Evolutionary conservation across 805 yeast species (phyloP), one percentile per base, ranked within the genome.

Genomic region (Starmerella asiatica): DNA sequence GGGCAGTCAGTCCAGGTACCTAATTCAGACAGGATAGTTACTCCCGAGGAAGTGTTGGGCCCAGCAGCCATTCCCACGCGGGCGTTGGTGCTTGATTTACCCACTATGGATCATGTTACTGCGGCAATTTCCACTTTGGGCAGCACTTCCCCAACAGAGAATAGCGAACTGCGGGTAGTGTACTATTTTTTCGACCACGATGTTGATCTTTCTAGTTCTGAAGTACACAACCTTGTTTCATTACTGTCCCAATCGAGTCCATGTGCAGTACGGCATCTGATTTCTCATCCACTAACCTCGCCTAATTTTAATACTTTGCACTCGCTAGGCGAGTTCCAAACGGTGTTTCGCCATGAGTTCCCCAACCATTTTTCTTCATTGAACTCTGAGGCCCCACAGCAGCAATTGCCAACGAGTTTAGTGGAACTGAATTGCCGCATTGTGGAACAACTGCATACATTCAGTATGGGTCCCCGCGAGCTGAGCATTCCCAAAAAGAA

Each of bases 101-200:
- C 95, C 0, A 61, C 65, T 15, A 39, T 45, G 0, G 56, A 54
- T 0, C 79, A 76, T 51, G 55, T 73, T 14, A 47, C 45, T 16
- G 56, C 44, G 11, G 58, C 64, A 0, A 18, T 61, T 1, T 12
- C 18, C 4, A 8, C 21, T 21, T 4, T 11, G n/a, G 26, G 21
- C 12, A 17, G n/a, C 14, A 2, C 24, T 3, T n/a, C n/a, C 6
- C 15, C 24, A 6, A 24, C 19, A 3, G 18, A 18, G 8, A 34
- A 39, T 18, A 8, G 46, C 47, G 19, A 48, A 69, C 17, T 70
- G 73, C 1, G 38, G 14, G 56, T 70, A 1, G 79, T 85, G 1
- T 85, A 82, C 56, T 93, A 83, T 58, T 71, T 83, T 42, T 59
- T 91, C 21, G 91, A 80, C n/a, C 71, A 67, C 5, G 70, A 67